Conservation (phyloP, 331 rosid genomes). For the Cydonia oblonga region DNA sequence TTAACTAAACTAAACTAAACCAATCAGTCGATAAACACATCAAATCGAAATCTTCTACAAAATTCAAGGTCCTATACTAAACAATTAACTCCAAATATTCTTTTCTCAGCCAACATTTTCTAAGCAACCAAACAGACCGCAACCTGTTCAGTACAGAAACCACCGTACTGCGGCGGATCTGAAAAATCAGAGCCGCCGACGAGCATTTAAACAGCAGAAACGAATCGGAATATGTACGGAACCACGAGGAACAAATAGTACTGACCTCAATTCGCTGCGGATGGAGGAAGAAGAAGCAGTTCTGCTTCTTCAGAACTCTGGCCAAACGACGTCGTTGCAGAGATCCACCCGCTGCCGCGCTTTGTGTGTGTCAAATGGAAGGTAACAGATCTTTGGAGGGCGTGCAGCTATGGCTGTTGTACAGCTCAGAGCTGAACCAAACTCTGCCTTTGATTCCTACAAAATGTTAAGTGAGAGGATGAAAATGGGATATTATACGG, state of each 20-base stretch:
- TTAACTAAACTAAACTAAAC: neutral
- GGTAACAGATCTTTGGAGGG: conserved; percentile 26
- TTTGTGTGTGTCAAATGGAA: neutral
- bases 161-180: conserved; percentile 36
- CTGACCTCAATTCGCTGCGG: conserved; percentile 38
- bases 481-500: conserved; percentile 10
- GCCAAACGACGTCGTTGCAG: conserved; percentile 23
- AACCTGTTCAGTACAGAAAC: neutral
- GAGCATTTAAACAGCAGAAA: conserved; percentile 3
- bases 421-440: conserved; percentile 37
- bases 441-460: conserved; percentile 13
- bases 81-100: neutral
- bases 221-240: neutral
- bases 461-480: neutral
- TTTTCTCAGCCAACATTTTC: conserved; percentile 8
- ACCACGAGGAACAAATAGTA: conserved; percentile 26
- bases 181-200: conserved; percentile 10
- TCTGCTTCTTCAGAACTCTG: conserved; percentile 29
- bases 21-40: neutral
- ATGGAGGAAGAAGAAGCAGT: conserved; percentile 16
- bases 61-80: neutral
- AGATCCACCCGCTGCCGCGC: conserved; percentile 21
- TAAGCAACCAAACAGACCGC: conserved; percentile 3
- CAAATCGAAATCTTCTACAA: neutral
- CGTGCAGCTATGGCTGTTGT: conserved; percentile 27